Evolutionary conservation across 768 basidiomycete genomes (phyloP), one percentile per base, ranked within the genome.

Genomic region (Agrocybe pediades): DNA sequence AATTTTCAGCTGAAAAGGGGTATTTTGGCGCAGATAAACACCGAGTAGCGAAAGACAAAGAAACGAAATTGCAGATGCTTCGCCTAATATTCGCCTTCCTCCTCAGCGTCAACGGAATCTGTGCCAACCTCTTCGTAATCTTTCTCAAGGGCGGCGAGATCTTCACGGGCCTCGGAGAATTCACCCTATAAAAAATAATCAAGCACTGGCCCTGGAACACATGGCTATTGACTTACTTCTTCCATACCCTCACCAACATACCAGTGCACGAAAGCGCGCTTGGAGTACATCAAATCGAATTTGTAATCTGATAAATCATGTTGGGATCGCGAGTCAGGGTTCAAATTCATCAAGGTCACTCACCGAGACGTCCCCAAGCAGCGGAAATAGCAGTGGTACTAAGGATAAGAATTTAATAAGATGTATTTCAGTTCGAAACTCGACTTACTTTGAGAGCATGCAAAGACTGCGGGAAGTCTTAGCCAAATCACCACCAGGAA

Each of bases 161-260:
- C 96, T 76, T 99, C 97, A 55, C 96, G 90, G 17, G 96, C 96
- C 78, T 98, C 96, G 17, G 93, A 95, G 78, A 98, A 98, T 77
- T 99, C 96, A 70, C 96, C 96, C 83, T 85, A 56, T 19, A 44
- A 23, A 47, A 8, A 50, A 6, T 58, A 8, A 50, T 44, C 29
- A 41, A 17, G 20, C 19, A 33, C 41, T n/a, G n/a, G n/a, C n/a
- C n/a, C n/a, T n/a, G n/a, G 20, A 15, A 39, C 9, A 21, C 5
- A 7, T 13, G 26, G 4, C 30, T 27, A 6, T 7, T 20, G 26
- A 54, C 59, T 30, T 53, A 65, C 64, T 49, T 98, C 96, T 70
- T 98, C 96, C 96, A 98, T 98, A 78, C 96, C 96, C 76, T 98
- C 95, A 65, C 95, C 95, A 56, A 97, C 95, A 66, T 95, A 96